Evolutionary conservation across 345 rosid species (phyloP), one percentile per base, ranked within the genome.

Genomic region (Arabis alpina): DNA sequence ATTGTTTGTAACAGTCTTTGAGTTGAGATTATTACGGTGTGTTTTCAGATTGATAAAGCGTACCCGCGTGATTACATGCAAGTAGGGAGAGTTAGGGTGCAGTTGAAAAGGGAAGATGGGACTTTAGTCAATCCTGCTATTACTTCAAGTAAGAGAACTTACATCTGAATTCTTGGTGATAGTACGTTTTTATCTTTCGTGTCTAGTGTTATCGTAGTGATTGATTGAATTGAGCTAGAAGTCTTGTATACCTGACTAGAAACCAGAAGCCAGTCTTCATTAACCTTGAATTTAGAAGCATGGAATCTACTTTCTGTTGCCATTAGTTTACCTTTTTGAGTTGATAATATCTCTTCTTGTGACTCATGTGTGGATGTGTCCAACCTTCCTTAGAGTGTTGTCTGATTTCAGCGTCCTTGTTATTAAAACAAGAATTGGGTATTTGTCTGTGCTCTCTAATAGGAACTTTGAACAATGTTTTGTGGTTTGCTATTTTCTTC

Each of bases 21-120:
- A 10, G 27, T 27, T 24, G 54, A 48, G 24, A 0, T 65, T 8
- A n/a, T 43, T 45, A 0, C 24, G 37, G n/a, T n/a, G 27, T 36
- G 0, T 8, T 37, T 23, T 59, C 71, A 94, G 92, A 75, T 85
- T 76, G 95, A 91, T 66, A 91, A 94, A 83, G 96, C 93, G 23
- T 94, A 91, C 61, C 97, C 97, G 3, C 88, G 97, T 0, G 95
- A 94, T 82, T 91, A 83, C 79, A 86, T 91, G 96, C 99, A 94
- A 88, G 62, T 82, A 72, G 97, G 97, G 68, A 87, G 97, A 78
- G 96, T 91, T 43, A 88, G 97, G 66, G 94, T 89, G 3, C 72
- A 77, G 55, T 81, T 94, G 76, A 94, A 81, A 79, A 85, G 75
- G 74, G 98, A 88, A 75, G 98, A 94, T 65, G 99, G 97, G 43